Percentiles rank a stretch among this genome's conserved stretches.
Conservation (phyloP, 2,329 filamentous ascomycete genomes). For the Colletotrichum siamense region DNA sequence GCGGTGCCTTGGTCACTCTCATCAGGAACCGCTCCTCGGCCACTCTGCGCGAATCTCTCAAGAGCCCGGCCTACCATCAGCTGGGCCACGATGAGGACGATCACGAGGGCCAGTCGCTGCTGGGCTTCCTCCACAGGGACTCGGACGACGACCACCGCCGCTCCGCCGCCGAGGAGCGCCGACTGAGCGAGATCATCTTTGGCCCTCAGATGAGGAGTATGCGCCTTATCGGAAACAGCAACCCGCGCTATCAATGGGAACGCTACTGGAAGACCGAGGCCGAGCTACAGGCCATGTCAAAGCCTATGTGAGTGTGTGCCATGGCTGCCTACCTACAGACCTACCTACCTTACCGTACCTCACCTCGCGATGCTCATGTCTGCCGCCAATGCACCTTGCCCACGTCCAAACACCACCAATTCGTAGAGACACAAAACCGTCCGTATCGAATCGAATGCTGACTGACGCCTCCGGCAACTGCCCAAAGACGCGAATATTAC, state of each 20-base stretch:
- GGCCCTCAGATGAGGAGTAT: constrained; percentile 81
- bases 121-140: constrained; percentile 17
- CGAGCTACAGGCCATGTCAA: constrained; percentile 73
- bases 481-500: constrained; percentile 76
- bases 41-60: constrained; percentile 21
- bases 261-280: constrained; percentile 84
- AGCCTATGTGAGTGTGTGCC: constrained; percentile 61
- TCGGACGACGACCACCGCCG: constrained; percentile 49
- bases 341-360: not conserved
- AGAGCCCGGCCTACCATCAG: constrained; percentile 24
- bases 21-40: constrained; percentile 52
- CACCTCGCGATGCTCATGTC: not conserved
- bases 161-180: constrained; percentile 59
- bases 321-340: not conserved
- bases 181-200: constrained; percentile 63
- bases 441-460: not conserved
- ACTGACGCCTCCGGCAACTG: not conserved
- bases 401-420: not conserved
- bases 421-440: not conserved
- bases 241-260: constrained; percentile 85
- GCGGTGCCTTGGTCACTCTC: constrained; percentile 37
- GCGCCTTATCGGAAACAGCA: constrained; percentile 87
- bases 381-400: not conserved
- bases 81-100: constrained; percentile 24
- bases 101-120: constrained; percentile 23